Base-by-base conservation (phyloP, 2,329 filamentous ascomycete species). In the Penicillium sp. region DNA sequence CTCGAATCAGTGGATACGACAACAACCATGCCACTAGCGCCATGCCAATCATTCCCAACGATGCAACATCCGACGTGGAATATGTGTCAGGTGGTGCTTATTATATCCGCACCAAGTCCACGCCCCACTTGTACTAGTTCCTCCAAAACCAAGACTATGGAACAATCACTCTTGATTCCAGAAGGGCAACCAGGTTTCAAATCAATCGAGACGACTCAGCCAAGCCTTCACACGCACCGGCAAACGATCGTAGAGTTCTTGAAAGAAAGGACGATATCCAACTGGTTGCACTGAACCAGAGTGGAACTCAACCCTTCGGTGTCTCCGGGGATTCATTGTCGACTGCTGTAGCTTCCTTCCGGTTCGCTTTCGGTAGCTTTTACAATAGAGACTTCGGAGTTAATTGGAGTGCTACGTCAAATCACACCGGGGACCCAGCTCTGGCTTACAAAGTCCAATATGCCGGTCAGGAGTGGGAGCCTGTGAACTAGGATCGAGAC, bases 121-220 rank as follows among this genome's bases (percentile, higher is more conserved):
- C 40, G 17, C 21, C 40, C 13, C 19, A 42, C 21, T 6, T 42
- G 21, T 23, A 23, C 21, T 42, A 13, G 21, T 23, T 23, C 13
- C 0, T 40, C 13, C 5, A 19, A 3, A 6, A 21, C 2, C 2
- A 19, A 13, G n/a, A 21, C n/a, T 1, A 40, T 1, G n/a, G n/a
- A 17, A 12, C 5, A 12, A 40, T 40, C 10, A 6, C 38, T 25
- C n/a, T 42, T 4, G 12, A 42, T 42, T 2, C 21, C 13, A 42
- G 40, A 17, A 42, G 17, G 9, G 40, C 21, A 42, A 42, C 21
- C 19, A 23, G 25, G 13, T 42, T 42, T 15, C 21, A 23, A 42
- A 42, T 25, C 40, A 23, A 42, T 17, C 21, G 19, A 23, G 21
- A 23, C 9, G 40, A 42, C 21, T 23, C 21, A 3, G 13, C 4